Base-by-base conservation (phyloP, 192 early-diverging fungal genomes). In the Lobosporangium transversale region DNA sequence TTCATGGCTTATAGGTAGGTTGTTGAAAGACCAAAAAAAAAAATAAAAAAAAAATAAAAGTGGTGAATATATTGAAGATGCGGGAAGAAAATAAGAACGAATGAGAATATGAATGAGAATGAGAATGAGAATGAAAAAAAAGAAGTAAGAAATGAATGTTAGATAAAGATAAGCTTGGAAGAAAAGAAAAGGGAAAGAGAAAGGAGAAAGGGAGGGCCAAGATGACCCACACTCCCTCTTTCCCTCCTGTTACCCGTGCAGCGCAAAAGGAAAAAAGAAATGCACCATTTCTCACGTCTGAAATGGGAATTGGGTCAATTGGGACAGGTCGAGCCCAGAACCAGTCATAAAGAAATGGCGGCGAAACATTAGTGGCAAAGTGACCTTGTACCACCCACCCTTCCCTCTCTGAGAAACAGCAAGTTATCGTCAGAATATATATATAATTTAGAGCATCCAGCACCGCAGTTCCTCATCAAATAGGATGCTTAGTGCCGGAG, bases 1-100 rank as follows among this genome's bases (percentile, higher is more conserved):
- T 75, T 75, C 70, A 75, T 75, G 33, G 31, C 44, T 52, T 3
- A 26, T 7, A 50, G 31, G 33, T 30, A 20, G 58, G 35, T 23
- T 26, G n/a, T 52, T 6, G 37, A 37, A 51, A 49, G 26, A 43
- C 1, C 21, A 55, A 65, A 35, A 45, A 33, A 24, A 40, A 33
- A 21, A 33, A 64, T 12, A 32, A 10, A 42, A n/a, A 21, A 27
- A 43, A 40, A 20, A 48, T 14, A 29, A 42, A 36, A 40, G 37
- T 14, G 14, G 37, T 40, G 7, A 14, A 7, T 7, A 10, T 40
- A 10, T 14, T 40, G 7, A 14, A 40, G 37, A 40, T 7, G 37
- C 37, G 37, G 14, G 37, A 14, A 40, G 37, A 14, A 10, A 7
- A 7, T 40, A 14, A 40, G 37, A 36, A 10, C 33, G 36, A 42